phyloP scores from a whole-genome alignment of 495 filamentous ascomycete species.

The Daldinia loculata region DNA sequence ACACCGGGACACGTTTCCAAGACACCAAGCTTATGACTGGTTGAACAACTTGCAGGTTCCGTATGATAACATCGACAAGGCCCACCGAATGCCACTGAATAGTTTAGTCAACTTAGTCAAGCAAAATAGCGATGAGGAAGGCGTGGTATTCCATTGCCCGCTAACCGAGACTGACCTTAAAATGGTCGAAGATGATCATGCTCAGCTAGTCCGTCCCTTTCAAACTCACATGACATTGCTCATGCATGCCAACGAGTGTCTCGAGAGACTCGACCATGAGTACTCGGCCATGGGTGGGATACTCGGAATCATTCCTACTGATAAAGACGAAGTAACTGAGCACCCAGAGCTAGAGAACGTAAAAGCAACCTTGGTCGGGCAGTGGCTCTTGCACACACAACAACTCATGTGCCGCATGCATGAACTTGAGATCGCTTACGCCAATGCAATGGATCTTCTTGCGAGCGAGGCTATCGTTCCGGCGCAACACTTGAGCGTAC shows the following conservation, averaged over 20 bases:
- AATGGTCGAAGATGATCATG: slow-evolving; percentile 28
- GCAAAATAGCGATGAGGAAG: slow-evolving; percentile 48
- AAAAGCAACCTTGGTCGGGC: slow-evolving; percentile 56
- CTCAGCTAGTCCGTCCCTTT: slow-evolving; percentile 48
- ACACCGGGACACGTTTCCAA: background rate
- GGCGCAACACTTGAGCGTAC: slow-evolving; percentile 45
- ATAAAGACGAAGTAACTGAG: slow-evolving; percentile 42
- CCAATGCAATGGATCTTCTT: slow-evolving; percentile 56
- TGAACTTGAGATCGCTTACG: slow-evolving; percentile 60
- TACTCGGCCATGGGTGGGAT: slow-evolving; percentile 60
- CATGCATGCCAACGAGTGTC: slow-evolving; percentile 61
- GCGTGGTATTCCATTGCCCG: slow-evolving; percentile 55
- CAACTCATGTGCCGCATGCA: slow-evolving; percentile 58
- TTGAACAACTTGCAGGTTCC: slow-evolving; percentile 54
- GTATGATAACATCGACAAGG: slow-evolving; percentile 56
- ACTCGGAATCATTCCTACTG: slow-evolving; percentile 55
- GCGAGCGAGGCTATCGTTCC: slow-evolving; percentile 60
- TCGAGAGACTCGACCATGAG: slow-evolving; percentile 65
- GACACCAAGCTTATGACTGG: slow-evolving; percentile 57
- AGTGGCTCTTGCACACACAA: slow-evolving; percentile 59
- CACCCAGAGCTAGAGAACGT: slow-evolving; percentile 45
- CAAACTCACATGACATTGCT: slow-evolving; percentile 58
- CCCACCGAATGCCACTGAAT: slow-evolving; percentile 55
- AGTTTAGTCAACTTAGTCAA: slow-evolving; percentile 57
- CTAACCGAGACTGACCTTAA: slow-evolving; percentile 31